Percentiles rank a stretch among this genome's conserved stretches.
Conservation (phyloP, 352 stramenopile species). For the Pythium aquatile region DNA sequence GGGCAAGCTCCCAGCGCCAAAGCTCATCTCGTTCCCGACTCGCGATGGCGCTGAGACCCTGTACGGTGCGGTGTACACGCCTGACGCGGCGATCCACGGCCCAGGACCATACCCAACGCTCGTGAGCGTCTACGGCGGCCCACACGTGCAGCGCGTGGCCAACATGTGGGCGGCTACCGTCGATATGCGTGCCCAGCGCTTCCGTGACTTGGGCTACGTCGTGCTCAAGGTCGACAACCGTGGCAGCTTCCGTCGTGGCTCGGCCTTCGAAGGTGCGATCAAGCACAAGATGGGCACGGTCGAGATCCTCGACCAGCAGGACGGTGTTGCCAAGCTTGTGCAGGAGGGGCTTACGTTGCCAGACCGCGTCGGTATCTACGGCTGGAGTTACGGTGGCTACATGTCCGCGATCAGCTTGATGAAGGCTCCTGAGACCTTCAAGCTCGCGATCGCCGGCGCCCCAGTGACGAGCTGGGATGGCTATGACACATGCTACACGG, state of each 20-base stretch:
- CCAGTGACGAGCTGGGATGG: conserved; percentile 97
- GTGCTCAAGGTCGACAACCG: conserved; percentile 97
- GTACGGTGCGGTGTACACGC: conserved; percentile 92
- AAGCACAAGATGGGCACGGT: conserved; percentile 91
- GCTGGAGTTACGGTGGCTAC: conserved; percentile 98
- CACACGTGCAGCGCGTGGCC: conserved; percentile 95
- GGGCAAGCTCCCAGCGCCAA: conserved; percentile 56
- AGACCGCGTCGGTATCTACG: conserved; percentile 93
- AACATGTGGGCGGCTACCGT: conserved; percentile 91
- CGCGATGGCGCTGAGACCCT: conserved; percentile 84
- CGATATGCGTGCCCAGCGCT: conserved; percentile 92
- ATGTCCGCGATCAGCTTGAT: conserved; percentile 96
- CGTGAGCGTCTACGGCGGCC: conserved; percentile 96
- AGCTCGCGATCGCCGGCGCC: conserved; percentile 93
- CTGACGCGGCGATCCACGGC: conserved; percentile 83
- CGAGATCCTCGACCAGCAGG: conserved; percentile 86
- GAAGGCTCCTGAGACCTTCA: conserved; percentile 95
- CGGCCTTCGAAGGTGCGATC: conserved; percentile 93
- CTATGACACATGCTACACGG: conserved; percentile 99
- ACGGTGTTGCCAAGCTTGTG: conserved; percentile 79
- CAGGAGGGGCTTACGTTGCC: conserved; percentile 86
- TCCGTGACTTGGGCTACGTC: conserved; percentile 92
- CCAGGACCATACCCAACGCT: conserved; percentile 93
- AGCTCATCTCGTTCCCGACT: conserved; percentile 78
- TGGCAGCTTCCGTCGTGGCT: conserved; percentile 89